Conservation (phyloP, 192 early-diverging fungal genomes). For the Piromyces sp. region DNA sequence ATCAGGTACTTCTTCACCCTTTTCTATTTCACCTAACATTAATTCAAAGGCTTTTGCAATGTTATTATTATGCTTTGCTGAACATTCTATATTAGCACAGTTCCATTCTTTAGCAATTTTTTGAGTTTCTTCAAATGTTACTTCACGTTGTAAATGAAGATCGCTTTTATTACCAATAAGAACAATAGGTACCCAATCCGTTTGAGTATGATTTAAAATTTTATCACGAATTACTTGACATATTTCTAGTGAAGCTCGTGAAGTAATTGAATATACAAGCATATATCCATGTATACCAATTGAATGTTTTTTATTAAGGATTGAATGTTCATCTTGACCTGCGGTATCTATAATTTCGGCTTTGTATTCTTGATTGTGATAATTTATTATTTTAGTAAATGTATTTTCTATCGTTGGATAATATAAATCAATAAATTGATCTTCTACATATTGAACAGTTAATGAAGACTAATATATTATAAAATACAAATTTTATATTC, state of each 20-base stretch:
- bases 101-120: conserved; percentile 63
- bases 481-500: too few relatives aligned
- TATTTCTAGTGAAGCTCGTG: conserved; percentile 75
- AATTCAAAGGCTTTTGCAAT: conserved; percentile 16
- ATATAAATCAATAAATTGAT: conserved; percentile 79
- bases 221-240: conserved; percentile 78
- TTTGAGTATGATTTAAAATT: conserved; percentile 78
- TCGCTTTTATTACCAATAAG: conserved; percentile 49
- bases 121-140: conserved; percentile 59
- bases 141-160: conserved; percentile 54
- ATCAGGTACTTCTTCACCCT: neutral
- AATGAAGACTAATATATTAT: conserved; percentile 47
- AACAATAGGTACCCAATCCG: conserved; percentile 49
- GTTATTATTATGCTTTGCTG: conserved; percentile 82
- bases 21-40: neutral
- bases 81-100: conserved; percentile 74
- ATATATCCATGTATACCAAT: conserved; percentile 88
- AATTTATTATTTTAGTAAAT: conserved; percentile 68
- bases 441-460: conserved; percentile 81
- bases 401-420: conserved; percentile 92
- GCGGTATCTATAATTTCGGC: conserved; percentile 90
- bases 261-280: conserved; percentile 80
- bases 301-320: conserved; percentile 76
- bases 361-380: conserved; percentile 65
- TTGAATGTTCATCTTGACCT: conserved; percentile 91